Conservation (phyloP, 768 basidiomycete species). For the Tricholoma bakamatsutake region DNA sequence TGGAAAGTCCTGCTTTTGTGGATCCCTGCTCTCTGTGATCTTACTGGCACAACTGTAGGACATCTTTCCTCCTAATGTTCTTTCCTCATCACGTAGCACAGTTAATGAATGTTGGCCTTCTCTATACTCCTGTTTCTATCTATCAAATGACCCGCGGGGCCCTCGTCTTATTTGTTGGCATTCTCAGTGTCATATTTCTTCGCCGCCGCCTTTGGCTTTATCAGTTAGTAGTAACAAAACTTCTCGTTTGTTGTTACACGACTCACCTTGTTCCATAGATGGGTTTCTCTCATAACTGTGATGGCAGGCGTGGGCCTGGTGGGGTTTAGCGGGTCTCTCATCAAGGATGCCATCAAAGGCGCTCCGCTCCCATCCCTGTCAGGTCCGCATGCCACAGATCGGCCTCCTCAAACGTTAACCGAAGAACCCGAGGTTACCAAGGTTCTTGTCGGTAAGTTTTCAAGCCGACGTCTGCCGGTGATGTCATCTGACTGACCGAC, state of each 20-base stretch:
- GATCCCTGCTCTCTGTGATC: conserved; percentile 86
- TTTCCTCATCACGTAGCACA: conserved; percentile 16
- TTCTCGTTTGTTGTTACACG: neutral
- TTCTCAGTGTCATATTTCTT: conserved; percentile 89
- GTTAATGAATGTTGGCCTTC: conserved; percentile 93
- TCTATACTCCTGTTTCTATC: conserved; percentile 95
- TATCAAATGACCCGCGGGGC: conserved; percentile 97
- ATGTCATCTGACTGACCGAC: conserved; percentile 14
- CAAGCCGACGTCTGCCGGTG: conserved; percentile 6
- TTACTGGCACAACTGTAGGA: conserved; percentile 85
- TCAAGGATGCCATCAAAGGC: conserved; percentile 66
- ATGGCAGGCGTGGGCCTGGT: conserved; percentile 81
- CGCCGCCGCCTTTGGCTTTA: conserved; percentile 80
- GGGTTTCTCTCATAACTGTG: conserved; percentile 86
- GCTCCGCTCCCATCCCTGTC: conserved; percentile 26
- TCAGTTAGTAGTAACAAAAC: conserved; percentile 42
- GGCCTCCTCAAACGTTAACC: conserved; percentile 36
- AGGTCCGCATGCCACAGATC: conserved; percentile 23
- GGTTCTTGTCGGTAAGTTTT: conserved; percentile 62
- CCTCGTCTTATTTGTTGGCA: conserved; percentile 89
- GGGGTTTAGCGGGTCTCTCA: conserved; percentile 84
- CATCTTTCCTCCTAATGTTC: neutral
- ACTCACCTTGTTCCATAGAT: conserved; percentile 41
- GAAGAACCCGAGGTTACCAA: conserved; percentile 61
- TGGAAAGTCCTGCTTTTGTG: conserved; percentile 74